Conservation (phyloP, 2,329 filamentous ascomycete species). For the Microsporum audouinii region DNA sequence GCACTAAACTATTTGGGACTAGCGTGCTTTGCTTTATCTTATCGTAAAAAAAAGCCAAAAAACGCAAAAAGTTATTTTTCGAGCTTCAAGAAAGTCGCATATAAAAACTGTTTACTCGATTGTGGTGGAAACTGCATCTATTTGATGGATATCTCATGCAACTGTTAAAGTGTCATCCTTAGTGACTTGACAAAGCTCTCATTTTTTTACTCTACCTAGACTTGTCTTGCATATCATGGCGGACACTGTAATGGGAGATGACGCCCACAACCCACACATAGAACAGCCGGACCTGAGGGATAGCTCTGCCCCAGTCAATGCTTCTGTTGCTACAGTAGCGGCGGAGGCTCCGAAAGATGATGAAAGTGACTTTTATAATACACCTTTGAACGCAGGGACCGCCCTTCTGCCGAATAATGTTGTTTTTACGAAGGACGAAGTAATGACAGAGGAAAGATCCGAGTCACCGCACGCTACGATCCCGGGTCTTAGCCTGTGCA, state of each 20-base stretch:
- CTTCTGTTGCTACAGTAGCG: conserved; percentile 18
- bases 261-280: conserved; percentile 15
- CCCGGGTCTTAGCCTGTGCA: conserved; percentile 28
- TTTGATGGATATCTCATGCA: background rate
- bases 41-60: background rate
- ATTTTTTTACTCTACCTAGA: background rate
- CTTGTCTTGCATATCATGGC: background rate
- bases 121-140: background rate
- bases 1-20: background rate
- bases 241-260: conserved; percentile 12
- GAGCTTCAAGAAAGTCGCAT: background rate
- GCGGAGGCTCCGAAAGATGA: conserved; percentile 23
- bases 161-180: background rate
- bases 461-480: conserved; percentile 21
- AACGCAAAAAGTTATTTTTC: background rate
- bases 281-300: conserved; percentile 23
- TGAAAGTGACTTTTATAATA: conserved; percentile 35
- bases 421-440: background rate
- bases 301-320: conserved; percentile 18
- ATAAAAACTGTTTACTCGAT: background rate
- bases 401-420: conserved; percentile 14
- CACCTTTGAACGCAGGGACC: conserved; percentile 23
- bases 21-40: background rate
- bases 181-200: background rate
- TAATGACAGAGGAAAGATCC: conserved; percentile 2